A percentile compares a stretch with the other conserved stretches of the same genome.
Conservation (phyloP, 2,329 filamentous ascomycete species). For the Ophiosphaerella herpotricha region DNA sequence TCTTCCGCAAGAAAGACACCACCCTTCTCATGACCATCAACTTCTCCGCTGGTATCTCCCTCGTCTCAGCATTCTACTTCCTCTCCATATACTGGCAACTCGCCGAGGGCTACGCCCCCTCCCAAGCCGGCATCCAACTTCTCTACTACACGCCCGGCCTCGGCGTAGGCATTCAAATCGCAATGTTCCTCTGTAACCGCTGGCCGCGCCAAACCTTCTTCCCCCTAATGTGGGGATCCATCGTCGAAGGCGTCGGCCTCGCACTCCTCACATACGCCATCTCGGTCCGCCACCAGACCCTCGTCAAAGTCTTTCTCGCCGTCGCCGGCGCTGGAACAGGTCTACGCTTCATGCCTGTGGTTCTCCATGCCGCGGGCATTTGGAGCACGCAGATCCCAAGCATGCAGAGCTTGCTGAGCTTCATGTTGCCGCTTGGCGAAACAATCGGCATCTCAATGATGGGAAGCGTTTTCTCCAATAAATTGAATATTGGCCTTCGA, state of each 20-base stretch:
- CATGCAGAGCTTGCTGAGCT: conserved; percentile 64
- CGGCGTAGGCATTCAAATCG: conserved; percentile 61
- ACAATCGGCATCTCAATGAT: conserved; percentile 69
- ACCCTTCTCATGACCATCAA: conserved; percentile 66
- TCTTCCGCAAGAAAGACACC: conserved; percentile 63
- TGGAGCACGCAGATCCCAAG: conserved; percentile 63
- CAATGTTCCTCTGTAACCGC: conserved; percentile 64
- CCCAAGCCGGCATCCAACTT: conserved; percentile 54
- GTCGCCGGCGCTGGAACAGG: conserved; percentile 67
- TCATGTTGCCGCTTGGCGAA: conserved; percentile 66
- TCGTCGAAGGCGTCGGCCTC: conserved; percentile 63
- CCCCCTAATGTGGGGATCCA: conserved; percentile 53
- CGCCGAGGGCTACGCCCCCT: conserved; percentile 59
- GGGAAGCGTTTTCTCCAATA: conserved; percentile 71
- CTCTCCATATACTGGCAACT: conserved; percentile 70
- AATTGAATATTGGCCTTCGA: conserved; percentile 36
- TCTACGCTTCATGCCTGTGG: conserved; percentile 67
- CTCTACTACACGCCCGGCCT: conserved; percentile 69
- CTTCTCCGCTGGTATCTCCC: conserved; percentile 61
- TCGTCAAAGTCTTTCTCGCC: conserved; percentile 70
- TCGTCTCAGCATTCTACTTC: conserved; percentile 67
- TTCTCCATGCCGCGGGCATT: conserved; percentile 66
- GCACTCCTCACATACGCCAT: conserved; percentile 63
- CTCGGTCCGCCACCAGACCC: conserved; percentile 51
- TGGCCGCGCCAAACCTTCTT: conserved; percentile 66